Base-by-base conservation (phyloP, 805 yeast species). In the Metschnikowia noctiluminum region DNA sequence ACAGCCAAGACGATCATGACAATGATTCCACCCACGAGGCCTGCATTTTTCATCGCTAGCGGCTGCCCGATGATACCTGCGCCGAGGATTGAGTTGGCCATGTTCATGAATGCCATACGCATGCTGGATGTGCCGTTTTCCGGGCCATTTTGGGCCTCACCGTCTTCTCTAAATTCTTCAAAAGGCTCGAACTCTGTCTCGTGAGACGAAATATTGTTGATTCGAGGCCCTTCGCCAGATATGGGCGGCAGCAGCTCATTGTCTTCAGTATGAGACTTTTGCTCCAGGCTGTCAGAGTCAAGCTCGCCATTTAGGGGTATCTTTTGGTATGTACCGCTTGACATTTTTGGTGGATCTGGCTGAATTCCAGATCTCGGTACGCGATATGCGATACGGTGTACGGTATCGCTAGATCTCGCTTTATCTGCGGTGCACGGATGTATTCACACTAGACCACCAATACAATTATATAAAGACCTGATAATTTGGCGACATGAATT, bases 31-130 rank as follows among this genome's bases (percentile, higher is more conserved):
- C 92, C 89, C 0, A 84, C 49, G 3, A 92, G 64, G 0, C 98
- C 98, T 15, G 88, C 77, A 58, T 90, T 88, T 40, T 78, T 73
- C 59, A 91, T 81, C 0, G 97, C 97, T 55, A 84, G 86, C 1
- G 98, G 96, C 54, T 90, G 95, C 1, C 97, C 96, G 31, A 92
- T 89, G 46, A 92, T 88, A 7, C 98, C 98, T 0, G 98, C 97
- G 0, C 98, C 98, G 7, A 92, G 74, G 52, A 92, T 92, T 15
- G 95, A 85, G 66, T 91, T 91, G 9, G 97, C 96, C 96, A 91
- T 90, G 66, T 92, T 92, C 95, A 91, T 87, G 61, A 91, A 90
- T 6, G 97, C 97, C 89, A 86, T 86, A 49, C 78, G 79, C 77
- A 91, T 75, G 52, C 56, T 62, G 11, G 76, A 70, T 16, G 63